These are phyloP conservation scores for Pseudopyricularia javanii DNA, from an alignment of 2,329 filamentous ascomycete species.

Conservation along the genomic window DNA sequence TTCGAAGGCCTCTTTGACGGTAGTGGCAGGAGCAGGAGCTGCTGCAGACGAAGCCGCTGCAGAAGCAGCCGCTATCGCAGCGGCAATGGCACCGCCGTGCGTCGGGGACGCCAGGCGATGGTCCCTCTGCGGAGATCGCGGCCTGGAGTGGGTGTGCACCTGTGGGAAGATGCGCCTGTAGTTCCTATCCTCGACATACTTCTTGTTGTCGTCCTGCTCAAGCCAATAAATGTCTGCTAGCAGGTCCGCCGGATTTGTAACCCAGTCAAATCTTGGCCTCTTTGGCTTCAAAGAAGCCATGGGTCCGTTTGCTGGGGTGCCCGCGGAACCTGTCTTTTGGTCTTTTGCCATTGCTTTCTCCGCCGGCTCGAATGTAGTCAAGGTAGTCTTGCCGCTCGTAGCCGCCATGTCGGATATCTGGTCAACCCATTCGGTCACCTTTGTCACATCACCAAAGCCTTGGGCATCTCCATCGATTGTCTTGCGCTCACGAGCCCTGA, in stretches of 20 bases:
- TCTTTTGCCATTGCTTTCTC: neutral
- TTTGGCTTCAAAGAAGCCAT: slow-evolving; percentile 44
- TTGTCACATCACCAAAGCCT: slow-evolving; percentile 63
- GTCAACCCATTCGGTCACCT: slow-evolving; percentile 68
- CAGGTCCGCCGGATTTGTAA: slow-evolving; percentile 69
- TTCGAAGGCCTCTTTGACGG: neutral
- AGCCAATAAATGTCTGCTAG: slow-evolving; percentile 87
- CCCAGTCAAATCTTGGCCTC: slow-evolving; percentile 74
- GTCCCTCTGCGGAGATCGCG: slow-evolving; percentile 14
- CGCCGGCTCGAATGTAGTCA: neutral
- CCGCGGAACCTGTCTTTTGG: neutral
- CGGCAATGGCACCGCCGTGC: neutral
- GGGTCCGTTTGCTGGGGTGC: slow-evolving; percentile 23
- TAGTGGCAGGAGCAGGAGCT: neutral
- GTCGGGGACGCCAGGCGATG: neutral
- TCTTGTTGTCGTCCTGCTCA: slow-evolving; percentile 70
- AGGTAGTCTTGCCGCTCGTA: slow-evolving; percentile 8
- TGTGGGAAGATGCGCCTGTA: slow-evolving; percentile 60
- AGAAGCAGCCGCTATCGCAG: neutral
- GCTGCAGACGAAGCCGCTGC: neutral
- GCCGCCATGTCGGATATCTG: slow-evolving; percentile 41
- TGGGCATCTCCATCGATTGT: slow-evolving; percentile 61
- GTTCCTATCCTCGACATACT: slow-evolving; percentile 66
- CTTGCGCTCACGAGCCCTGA: slow-evolving; percentile 66
- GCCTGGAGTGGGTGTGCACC: slow-evolving; percentile 13